Evolutionary conservation across 2,329 filamentous ascomycete genomes (phyloP), one percentile per base, ranked within the genome.

Genomic region (Ophiostoma angusticollis): DNA sequence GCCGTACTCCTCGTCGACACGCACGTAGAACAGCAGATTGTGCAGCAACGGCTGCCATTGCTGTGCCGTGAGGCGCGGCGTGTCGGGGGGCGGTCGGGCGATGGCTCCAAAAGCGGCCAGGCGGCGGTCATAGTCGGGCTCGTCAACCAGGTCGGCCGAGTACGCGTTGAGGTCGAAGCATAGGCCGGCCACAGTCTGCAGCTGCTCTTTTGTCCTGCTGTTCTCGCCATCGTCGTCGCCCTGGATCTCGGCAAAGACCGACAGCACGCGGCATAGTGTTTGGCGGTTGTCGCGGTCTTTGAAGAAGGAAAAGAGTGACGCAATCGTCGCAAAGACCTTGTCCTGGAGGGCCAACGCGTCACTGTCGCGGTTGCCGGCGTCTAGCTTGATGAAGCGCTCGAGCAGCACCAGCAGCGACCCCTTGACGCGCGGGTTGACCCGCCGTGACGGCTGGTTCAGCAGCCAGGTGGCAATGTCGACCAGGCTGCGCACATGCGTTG

Each of bases 11-110:
- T 94, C 85, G 40, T 85, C 80, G 47, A 89, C 76, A 47, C 78
- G 79, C 47, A 95, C 79, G 53, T 81, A 91, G 59, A 80, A 96
- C 2, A 94, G 67, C 63, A 93, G 73, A 53, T 96, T 98, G 60
- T 87, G 82, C 9, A 96, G 62, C 16, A 98, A 60, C 6, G 91
- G 87, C 37, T 79, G 71, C 89, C 91, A 98, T 57, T 94, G 83
- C 42, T 72, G 71, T 1, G 77, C 61, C 1, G 72, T 78, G 44
- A 87, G 74, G 0, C 65, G 59, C 7, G 18, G 55, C 55, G 24
- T 3, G 7, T 28, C 13, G 27, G 74, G 74, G n/a, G 71, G 63
- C 3, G 72, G 62, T 29, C 73, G 70, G 25, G 80, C 82, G 45
- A 96, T 78, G 7, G 62, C 56, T 42, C 70, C 78, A 60, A 91